Percentiles rank a stretch among this genome's conserved stretches.
Evolutionary conservation across 768 basidiomycete species (phyloP).

Genomic region (Postia placenta): DNA sequence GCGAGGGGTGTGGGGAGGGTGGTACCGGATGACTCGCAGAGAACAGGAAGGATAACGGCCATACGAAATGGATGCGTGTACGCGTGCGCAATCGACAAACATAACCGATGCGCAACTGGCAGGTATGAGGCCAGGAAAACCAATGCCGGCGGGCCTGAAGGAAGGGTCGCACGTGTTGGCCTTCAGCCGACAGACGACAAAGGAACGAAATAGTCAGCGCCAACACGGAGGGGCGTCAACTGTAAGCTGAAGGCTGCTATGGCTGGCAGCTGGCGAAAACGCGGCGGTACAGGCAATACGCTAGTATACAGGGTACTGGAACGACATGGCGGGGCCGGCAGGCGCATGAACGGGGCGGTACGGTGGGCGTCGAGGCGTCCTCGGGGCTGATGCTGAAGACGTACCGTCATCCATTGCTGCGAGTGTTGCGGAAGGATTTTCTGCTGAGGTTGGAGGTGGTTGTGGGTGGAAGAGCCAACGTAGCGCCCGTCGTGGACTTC

Average conservation of each 20-base stretch:
- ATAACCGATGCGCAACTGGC: no score
- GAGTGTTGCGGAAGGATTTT: slow-evolving; percentile 20
- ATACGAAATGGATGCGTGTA: slow-evolving; percentile 8
- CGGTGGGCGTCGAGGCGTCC: slow-evolving; percentile 41
- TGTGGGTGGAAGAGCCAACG: slow-evolving; percentile 16
- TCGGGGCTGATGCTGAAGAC: slow-evolving; percentile 73
- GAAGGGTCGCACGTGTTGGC: slow-evolving; percentile 10
- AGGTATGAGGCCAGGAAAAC: background rate
- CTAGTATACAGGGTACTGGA: slow-evolving; percentile 11
- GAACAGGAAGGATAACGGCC: slow-evolving; percentile 10
- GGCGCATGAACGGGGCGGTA: slow-evolving; percentile 11
- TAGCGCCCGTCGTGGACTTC: slow-evolving; percentile 6
- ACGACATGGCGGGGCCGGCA: slow-evolving; percentile 7
- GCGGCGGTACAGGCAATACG: slow-evolving; percentile 11
- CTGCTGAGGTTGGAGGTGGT: slow-evolving; percentile 15
- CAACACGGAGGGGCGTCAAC: slow-evolving; percentile 14
- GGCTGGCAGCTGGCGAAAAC: slow-evolving; percentile 10
- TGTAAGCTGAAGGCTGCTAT: slow-evolving; percentile 19
- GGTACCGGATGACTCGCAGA: slow-evolving; percentile 18
- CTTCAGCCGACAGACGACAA: slow-evolving; percentile 25
- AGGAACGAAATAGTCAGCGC: slow-evolving; percentile 5
- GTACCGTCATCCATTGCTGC: slow-evolving; percentile 68
- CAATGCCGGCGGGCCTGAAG: slow-evolving; percentile 1
- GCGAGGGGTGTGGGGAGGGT: slow-evolving; percentile 14
- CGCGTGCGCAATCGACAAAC: slow-evolving; percentile 7